Percentiles rank a stretch among this genome's conserved stretches.
phyloP scores from a whole-genome alignment of 2,329 filamentous ascomycete species.

The Cytospora chrysosperma region DNA sequence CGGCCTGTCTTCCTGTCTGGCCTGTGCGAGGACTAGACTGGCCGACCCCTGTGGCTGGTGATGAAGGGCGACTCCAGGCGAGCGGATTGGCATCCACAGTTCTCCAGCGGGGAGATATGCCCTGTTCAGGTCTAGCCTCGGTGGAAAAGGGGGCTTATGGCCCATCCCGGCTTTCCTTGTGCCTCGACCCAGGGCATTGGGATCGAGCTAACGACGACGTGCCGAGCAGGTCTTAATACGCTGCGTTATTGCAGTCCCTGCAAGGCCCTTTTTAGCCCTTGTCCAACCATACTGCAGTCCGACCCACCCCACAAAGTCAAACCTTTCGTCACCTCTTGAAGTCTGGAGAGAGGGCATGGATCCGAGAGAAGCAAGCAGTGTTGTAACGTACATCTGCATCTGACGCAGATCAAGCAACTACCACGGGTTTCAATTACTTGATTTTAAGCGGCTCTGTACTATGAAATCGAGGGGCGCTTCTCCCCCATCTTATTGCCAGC shows the following conservation, averaged over 20 bases:
- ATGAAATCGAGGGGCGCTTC: background rate
- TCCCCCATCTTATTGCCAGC: background rate
- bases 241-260: constrained; percentile 17
- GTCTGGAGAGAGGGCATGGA: background rate
- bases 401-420: background rate
- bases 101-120: constrained; percentile 3
- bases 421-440: background rate
- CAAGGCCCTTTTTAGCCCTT: constrained; percentile 9
- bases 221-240: constrained; percentile 25
- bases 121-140: constrained; percentile 6
- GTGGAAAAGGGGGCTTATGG: constrained; percentile 1
- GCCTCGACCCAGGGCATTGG: constrained; percentile 24
- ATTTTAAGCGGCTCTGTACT: background rate
- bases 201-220: constrained; percentile 26
- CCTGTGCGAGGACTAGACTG: constrained; percentile 3
- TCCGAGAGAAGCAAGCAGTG: background rate
- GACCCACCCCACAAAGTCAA: constrained; percentile 12
- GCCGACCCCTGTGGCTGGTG: background rate
- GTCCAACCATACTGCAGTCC: constrained; percentile 13
- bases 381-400: background rate
- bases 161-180: constrained; percentile 18
- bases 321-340: constrained; percentile 1
- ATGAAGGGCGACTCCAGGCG: background rate
- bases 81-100: constrained; percentile 9
- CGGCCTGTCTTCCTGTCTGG: constrained; percentile 3